Conservation (phyloP, 2,329 filamentous ascomycete genomes). For the Alternaria postmessia region DNA sequence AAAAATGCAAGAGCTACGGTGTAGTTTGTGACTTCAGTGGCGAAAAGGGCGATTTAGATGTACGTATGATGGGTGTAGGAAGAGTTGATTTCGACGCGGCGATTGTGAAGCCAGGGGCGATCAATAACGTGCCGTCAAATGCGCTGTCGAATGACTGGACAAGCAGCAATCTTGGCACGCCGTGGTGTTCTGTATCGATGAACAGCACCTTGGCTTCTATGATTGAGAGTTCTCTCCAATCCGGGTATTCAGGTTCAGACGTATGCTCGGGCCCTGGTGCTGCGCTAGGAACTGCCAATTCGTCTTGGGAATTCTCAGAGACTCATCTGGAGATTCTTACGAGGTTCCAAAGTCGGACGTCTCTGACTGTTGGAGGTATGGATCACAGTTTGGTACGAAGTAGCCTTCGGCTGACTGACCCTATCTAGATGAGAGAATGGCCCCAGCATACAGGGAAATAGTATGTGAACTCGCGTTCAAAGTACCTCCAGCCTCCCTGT, state of each 20-base stretch:
- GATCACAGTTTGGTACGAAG: neutral
- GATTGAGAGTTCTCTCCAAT: conserved; percentile 22
- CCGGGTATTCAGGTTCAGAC: neutral
- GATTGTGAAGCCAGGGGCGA: neutral
- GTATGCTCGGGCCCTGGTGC: neutral
- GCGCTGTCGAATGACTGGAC: neutral
- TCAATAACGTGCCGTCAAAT: neutral
- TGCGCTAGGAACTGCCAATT: neutral
- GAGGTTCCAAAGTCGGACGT: conserved; percentile 56
- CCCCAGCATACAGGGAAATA: conserved; percentile 48
- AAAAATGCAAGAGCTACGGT: conserved; percentile 58
- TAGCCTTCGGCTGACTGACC: neutral
- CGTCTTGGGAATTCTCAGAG: conserved; percentile 28
- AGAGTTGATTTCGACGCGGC: neutral
- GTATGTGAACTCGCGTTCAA: conserved; percentile 51
- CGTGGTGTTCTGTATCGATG: conserved; percentile 19
- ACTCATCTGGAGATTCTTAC: conserved; percentile 46
- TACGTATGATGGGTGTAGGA: neutral
- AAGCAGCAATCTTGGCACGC: neutral
- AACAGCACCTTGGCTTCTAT: conserved; percentile 24
- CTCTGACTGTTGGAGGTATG: conserved; percentile 51
- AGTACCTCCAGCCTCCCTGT: conserved; percentile 42
- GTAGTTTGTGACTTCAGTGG: conserved; percentile 56
- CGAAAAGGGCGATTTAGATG: neutral
- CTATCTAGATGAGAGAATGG: conserved; percentile 25